Conservation (phyloP, 2,329 filamentous ascomycete species). For the Botrytis galanthina region DNA sequence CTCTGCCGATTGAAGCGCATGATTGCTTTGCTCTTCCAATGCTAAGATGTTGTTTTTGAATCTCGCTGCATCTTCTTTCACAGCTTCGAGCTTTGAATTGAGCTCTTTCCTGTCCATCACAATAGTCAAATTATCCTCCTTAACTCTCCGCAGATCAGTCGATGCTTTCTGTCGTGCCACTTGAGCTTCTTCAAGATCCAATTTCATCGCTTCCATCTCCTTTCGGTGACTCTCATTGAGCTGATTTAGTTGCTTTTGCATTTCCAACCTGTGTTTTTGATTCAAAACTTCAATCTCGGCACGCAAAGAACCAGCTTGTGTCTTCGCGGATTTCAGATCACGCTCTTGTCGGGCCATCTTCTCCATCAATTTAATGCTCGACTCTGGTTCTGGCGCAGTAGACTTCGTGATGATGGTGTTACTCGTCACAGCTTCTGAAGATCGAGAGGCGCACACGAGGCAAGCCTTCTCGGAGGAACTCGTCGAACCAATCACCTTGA, state of each 20-base stretch:
- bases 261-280: neutral
- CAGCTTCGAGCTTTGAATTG: neutral
- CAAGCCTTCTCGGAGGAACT: accelerated
- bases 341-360: neutral
- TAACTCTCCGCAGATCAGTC: neutral
- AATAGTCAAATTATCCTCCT: neutral
- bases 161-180: neutral
- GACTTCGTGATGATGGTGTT: neutral
- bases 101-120: neutral
- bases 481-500: neutral
- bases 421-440: neutral
- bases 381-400: neutral
- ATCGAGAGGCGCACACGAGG: neutral
- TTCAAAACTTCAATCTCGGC: neutral
- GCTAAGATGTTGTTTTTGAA: neutral
- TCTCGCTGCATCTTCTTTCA: neutral
- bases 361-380: neutral
- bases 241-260: neutral
- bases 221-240: neutral
- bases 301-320: neutral
- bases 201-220: neutral
- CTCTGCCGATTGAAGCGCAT: neutral
- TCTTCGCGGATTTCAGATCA: neutral
- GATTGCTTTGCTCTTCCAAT: neutral
- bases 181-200: neutral